Evolutionary conservation across 306 rosid genomes (phyloP), one percentile per base, ranked within the genome.

Genomic region (Acacia confusa): DNA sequence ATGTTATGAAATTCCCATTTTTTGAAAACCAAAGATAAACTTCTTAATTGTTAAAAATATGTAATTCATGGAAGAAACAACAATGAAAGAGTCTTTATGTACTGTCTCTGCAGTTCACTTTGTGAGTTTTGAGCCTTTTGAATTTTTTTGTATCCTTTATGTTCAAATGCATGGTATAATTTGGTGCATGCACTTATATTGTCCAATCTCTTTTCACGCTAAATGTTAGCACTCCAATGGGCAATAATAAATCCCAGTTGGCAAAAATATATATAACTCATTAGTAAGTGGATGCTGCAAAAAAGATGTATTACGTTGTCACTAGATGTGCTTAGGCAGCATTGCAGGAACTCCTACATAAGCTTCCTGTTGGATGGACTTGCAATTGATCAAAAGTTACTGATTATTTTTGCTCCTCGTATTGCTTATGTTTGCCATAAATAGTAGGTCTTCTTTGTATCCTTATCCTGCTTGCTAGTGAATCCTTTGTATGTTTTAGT

Each of bases 91-190:
- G 75, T 78, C 17, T 45, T 14, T 16, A 65, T 15, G 77, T 41
- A 38, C 28, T 25, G 20, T 75, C 47, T 70, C 36, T 30, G 38
- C 71, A 27, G 47, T 19, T 58, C 70, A 19, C 47, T 36, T 32
- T 4, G 7, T 32, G 34, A 40, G 48, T 76, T 75, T 63, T 30
- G 72, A 43, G 30, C 82, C 15, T 24, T 74, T 80, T 32, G 16
- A 79, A 61, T 27, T 55, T 75, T 74, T 25, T 34, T 75, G 20
- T 60, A 14, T 79, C 43, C 66, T 70, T 53, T 65, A 64, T 52
- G 58, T 79, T 82, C 48, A 80, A 77, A 50, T 77, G 47, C 22
- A 40, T 60, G 68, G 27, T 61, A 61, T 61, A 61, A 61, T 16
- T 27, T 77, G 60, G 52, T 86, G 81, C 61, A 20, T 58, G 47